Evolutionary conservation across 2,329 filamentous ascomycete genomes (phyloP), one percentile per base, ranked within the genome.

Genomic region (Fusarium brevicatenulatum): DNA sequence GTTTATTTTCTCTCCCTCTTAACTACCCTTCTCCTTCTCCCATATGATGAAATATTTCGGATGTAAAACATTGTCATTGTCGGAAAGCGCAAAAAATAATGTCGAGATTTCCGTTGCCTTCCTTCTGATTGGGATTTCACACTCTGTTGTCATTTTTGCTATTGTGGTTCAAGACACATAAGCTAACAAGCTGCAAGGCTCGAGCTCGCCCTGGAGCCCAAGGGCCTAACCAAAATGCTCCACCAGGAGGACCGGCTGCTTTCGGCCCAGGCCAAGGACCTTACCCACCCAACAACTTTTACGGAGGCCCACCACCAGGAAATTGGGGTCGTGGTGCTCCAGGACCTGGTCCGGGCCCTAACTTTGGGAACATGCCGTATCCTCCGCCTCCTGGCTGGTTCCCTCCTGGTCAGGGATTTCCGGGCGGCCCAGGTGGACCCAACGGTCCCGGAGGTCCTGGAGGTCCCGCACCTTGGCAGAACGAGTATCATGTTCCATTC

Each of bases 21-120:
- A 30, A 43, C 63, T 64, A 53, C n/a, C n/a, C 16, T 49, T 65
- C 53, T 53, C 66, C 13, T 60, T 63, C 74, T 81, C 86, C 85
- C 83, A 78, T 78, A 90, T 97, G 95, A 97, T 94, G 93, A 97
- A 96, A 85, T 85, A 97, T 93, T 92, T 89, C 95, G 95, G 95
- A 97, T 97, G 94, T 96, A 94, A 97, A 69, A 97, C 84, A 85
- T 88, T 90, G 81, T 88, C 87, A 89, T 68, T 90, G 88, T 91
- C 92, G 92, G 93, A 93, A 92, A 93, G 94, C 94, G 95, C 95
- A 97, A 91, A 90, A 86, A 94, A 92, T 89, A 89, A 86, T 97
- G 95, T 97, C 91, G 95, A 97, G 90, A 92, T 93, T 92, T 97
- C 95, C 95, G 95, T 97, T 98, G 95, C 95, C 95, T 98, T 98